A percentile compares a stretch with the other conserved stretches of the same genome.
phyloP scores from a whole-genome alignment of 768 basidiomycete species.

The Roridomyces roridus region DNA sequence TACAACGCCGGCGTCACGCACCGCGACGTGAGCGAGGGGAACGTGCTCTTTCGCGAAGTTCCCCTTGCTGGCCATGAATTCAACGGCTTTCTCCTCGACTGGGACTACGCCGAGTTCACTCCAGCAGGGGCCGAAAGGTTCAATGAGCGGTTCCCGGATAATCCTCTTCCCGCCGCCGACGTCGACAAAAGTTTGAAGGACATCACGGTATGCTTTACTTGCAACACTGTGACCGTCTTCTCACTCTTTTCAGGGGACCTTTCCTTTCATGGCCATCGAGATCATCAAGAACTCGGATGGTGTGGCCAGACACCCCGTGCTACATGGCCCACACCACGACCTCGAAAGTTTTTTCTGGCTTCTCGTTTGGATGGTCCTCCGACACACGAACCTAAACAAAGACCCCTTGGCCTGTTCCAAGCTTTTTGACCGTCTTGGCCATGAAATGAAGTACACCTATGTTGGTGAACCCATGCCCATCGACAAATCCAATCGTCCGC shows the following conservation, averaged over 20 bases:
- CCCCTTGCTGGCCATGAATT: not conserved
- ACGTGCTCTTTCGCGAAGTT: constrained; percentile 4
- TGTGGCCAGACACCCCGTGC: not conserved
- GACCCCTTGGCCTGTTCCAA: not conserved
- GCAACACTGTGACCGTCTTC: not conserved
- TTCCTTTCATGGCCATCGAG: constrained; percentile 9
- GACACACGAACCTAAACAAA: not conserved
- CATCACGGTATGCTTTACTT: constrained; percentile 3
- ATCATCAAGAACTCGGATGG: not conserved
- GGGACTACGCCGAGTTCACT: constrained; percentile 13
- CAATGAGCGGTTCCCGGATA: not conserved
- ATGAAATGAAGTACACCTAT: too few relatives aligned
- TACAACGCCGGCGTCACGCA: constrained; percentile 4
- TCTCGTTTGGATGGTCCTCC: constrained; percentile 10
- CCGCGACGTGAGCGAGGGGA: constrained; percentile 12
- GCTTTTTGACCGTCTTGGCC: not conserved
- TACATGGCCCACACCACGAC: not conserved
- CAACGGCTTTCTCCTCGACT: constrained; percentile 7
- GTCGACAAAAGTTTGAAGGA: not conserved
- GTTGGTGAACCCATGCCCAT: too few relatives aligned
- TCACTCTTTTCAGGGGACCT: constrained; percentile 4
- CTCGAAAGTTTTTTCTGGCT: constrained; percentile 14
- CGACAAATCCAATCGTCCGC: too few relatives aligned
- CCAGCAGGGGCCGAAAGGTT: not conserved
- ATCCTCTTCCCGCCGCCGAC: not conserved